A percentile compares a stretch with the other conserved stretches of the same genome.
These are phyloP conservation scores for Tuber calosporum DNA, from an alignment of 495 filamentous ascomycete genomes.

Conservation along the genomic window DNA sequence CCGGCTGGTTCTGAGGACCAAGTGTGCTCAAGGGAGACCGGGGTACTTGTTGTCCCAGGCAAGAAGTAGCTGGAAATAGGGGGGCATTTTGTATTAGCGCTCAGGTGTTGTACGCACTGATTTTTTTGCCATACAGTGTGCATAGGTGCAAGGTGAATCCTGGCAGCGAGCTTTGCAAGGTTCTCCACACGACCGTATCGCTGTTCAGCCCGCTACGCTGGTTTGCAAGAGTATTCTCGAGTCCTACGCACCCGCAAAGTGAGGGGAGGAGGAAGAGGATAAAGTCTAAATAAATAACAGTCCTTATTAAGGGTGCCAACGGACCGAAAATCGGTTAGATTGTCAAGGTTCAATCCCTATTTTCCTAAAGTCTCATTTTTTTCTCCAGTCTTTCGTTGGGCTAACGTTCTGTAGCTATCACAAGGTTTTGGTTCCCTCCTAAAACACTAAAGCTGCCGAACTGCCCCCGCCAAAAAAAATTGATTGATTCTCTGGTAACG, in stretches of 20 bases:
- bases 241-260: not conserved
- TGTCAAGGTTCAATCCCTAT: slow-evolving; percentile 6
- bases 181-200: not conserved
- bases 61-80: not conserved
- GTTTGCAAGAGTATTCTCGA: not conserved
- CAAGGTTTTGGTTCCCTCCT: not conserved
- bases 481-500: not conserved
- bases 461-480: not conserved
- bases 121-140: not conserved
- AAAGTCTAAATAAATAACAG: slow-evolving; percentile 2
- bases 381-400: not conserved
- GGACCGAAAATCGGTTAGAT: not conserved
- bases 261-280: not conserved
- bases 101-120: not conserved
- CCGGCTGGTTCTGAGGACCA: not conserved
- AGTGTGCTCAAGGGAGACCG: not conserved
- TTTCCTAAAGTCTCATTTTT: not conserved
- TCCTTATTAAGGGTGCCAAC: not conserved
- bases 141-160: not conserved
- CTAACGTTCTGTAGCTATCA: not conserved
- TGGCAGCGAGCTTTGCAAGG: not conserved
- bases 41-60: not conserved
- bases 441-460: not conserved
- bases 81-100: not conserved
- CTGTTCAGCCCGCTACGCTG: slow-evolving; percentile 4